Evolutionary conservation across 768 basidiomycete species (phyloP), one percentile per base, ranked within the genome.

Genomic region (Hysterangium stoloniferum): DNA sequence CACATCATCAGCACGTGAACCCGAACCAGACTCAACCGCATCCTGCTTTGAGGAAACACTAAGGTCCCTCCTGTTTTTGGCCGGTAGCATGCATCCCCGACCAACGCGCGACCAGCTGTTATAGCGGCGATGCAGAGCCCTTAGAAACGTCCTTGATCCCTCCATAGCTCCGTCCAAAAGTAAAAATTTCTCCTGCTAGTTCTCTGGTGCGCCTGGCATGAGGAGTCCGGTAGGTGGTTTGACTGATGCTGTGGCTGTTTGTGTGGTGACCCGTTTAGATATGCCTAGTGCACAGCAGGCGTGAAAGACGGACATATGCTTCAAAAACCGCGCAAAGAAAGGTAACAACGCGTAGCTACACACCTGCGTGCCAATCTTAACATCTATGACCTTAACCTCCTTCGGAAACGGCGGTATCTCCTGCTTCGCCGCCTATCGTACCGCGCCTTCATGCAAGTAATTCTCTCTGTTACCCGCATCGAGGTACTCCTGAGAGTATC

Each of bases 401-500:
- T 42, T 12, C 22, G 49, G 38, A 33, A 32, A 24, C 20, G n/a
- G 15, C 20, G 40, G 15, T 5, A 27, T 25, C 11, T 41, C 37
- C 9, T 6, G 31, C 1, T 43, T 40, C 15, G 15, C 2, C 7
- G 15, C 25, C 11, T 20, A 27, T 25, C 3, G 13, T n/a, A 20
- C 19, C n/a, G 17, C 20, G 15, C 15, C 8, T 25, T 22, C n/a
- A 27, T 34, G 33, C n/a, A n/a, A 9, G 17, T 45, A 20, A n/a
- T 15, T 3, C 24, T 42, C 41, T 20, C 41, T 42, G 8, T n/a
- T 45, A 19, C 33, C 44, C 20, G 44, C 28, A 27, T 51, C 48
- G 9, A 71, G 56, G 22, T 70, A 59, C 20, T 41, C 48, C 27
- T 56, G 55, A 1, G n/a, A n/a, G 72, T 42, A 42, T 69, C 67